A percentile compares a stretch with the other conserved stretches of the same genome.
These are phyloP conservation scores for Podila verticillata DNA, from an alignment of 192 early-diverging fungal genomes.

Conservation along the genomic window DNA sequence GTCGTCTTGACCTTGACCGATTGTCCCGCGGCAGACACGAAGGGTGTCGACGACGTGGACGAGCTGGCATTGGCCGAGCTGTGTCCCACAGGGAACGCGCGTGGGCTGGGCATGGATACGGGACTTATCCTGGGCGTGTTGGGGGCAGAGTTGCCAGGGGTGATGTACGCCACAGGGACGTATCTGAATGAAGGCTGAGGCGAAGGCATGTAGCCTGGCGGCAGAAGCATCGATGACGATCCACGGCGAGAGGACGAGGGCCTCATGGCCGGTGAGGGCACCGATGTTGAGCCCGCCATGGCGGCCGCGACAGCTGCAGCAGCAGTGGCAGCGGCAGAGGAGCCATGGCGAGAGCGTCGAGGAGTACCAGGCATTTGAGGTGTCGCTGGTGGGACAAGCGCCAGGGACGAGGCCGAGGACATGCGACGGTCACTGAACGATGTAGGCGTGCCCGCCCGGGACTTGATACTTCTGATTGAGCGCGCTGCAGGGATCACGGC, in stretches of 20 bases:
- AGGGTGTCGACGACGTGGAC: not conserved
- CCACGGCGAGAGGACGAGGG: not conserved
- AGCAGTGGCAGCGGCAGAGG: not conserved
- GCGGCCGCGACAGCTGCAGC: not conserved
- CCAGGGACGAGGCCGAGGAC: not conserved
- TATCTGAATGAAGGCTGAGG: conserved; percentile 13
- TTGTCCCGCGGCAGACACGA: not conserved
- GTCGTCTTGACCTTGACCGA: not conserved
- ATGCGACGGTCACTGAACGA: not conserved
- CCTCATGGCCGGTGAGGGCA: not conserved
- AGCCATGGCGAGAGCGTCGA: not conserved
- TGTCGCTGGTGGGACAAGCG: not conserved
- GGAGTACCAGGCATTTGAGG: not conserved
- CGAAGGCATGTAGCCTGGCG: not conserved
- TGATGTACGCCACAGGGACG: conserved; percentile 12
- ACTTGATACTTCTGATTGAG: not conserved
- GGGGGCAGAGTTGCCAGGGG: not conserved
- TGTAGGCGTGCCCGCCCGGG: not conserved
- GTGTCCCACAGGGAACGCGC: not conserved
- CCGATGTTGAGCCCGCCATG: not conserved
- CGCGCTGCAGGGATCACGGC: conserved; percentile 3
- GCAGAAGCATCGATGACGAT: not conserved
- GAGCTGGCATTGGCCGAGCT: not conserved
- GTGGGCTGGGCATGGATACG: not conserved
- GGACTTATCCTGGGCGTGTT: conserved; percentile 13